A percentile compares a stretch with the other conserved stretches of the same genome.
Conservation (phyloP, 371 early-diverging fungal species). For the Paramicrosporidium saccamoebae region DNA sequence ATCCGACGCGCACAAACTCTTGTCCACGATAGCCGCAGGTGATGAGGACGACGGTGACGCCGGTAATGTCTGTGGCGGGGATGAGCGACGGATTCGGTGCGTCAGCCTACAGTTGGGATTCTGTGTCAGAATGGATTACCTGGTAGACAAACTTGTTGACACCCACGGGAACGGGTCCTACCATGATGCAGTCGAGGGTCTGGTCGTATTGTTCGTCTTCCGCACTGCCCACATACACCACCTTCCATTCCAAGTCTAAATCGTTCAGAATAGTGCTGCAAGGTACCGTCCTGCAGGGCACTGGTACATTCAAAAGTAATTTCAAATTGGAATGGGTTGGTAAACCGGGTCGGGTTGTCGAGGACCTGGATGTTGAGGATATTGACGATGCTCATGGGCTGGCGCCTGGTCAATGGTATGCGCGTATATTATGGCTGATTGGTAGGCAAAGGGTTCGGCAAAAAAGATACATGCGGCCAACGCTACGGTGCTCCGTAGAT, state of each 20-base stretch:
- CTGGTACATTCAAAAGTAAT: slow-evolving; percentile 83
- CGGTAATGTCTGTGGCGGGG: slow-evolving; percentile 39
- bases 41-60: slow-evolving; percentile 58
- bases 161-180: slow-evolving; percentile 89
- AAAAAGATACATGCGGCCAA: too few species aligned
- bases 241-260: slow-evolving; percentile 76
- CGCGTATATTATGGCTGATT: too few species aligned
- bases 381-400: slow-evolving; percentile 40
- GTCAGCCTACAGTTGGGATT: slow-evolving; percentile 10
- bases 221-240: slow-evolving; percentile 71
- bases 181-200: slow-evolving; percentile 66
- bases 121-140: slow-evolving; percentile 10
- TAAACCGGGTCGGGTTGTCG: slow-evolving; percentile 43
- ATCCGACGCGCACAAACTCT: slow-evolving; percentile 83
- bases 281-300: slow-evolving; percentile 44
- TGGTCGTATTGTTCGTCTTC: slow-evolving; percentile 52
- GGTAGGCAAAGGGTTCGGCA: too few species aligned
- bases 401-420: too few species aligned
- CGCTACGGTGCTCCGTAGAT: too few species aligned
- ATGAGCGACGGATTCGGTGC: slow-evolving; percentile 20
- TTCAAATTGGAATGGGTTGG: slow-evolving; percentile 50
- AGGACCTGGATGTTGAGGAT: slow-evolving; percentile 47
- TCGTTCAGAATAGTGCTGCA: background rate
- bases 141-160: slow-evolving; percentile 66
- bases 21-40: slow-evolving; percentile 50